Percentiles rank a stretch among this genome's conserved stretches.
These are phyloP conservation scores for Backusella morwellensis DNA, from an alignment of 192 early-diverging fungal genomes.

Conservation along the genomic window DNA sequence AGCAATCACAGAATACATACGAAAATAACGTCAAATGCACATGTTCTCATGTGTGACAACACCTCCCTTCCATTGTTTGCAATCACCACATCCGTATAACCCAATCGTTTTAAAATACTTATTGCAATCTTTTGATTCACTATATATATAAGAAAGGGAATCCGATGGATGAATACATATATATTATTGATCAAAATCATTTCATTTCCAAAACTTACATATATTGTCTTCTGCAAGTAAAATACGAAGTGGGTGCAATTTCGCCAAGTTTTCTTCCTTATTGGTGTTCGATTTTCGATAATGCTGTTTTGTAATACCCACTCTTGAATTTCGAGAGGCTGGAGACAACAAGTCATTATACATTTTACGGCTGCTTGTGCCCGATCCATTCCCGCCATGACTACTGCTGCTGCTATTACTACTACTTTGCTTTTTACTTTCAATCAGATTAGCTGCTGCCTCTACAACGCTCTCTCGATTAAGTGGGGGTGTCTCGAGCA, in stretches of 20 bases:
- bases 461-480: not conserved
- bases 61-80: constrained; percentile 50
- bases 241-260: constrained; percentile 27
- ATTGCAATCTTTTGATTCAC: constrained; percentile 54
- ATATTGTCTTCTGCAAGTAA: constrained; percentile 38
- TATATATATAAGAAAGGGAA: constrained; percentile 1
- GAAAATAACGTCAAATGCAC: constrained; percentile 47
- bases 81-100: constrained; percentile 43
- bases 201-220: constrained; percentile 14
- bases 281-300: constrained; percentile 3
- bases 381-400: not conserved
- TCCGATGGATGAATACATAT: not conserved
- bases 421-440: not conserved
- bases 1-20: constrained; percentile 14
- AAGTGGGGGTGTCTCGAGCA: not conserved
- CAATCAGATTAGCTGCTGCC: not conserved
- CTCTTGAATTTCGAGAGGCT: not conserved
- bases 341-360: constrained; percentile 5
- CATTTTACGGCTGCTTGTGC: not conserved
- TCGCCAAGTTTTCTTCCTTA: constrained; percentile 32
- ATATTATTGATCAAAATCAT: too few species aligned
- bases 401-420: not conserved
- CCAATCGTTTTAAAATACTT: constrained; percentile 46
- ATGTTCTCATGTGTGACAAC: constrained; percentile 36
- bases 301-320: constrained; percentile 15